Evolutionary conservation across 2,329 filamentous ascomycete genomes (phyloP).

Genomic region (Fusarium begoniae): DNA sequence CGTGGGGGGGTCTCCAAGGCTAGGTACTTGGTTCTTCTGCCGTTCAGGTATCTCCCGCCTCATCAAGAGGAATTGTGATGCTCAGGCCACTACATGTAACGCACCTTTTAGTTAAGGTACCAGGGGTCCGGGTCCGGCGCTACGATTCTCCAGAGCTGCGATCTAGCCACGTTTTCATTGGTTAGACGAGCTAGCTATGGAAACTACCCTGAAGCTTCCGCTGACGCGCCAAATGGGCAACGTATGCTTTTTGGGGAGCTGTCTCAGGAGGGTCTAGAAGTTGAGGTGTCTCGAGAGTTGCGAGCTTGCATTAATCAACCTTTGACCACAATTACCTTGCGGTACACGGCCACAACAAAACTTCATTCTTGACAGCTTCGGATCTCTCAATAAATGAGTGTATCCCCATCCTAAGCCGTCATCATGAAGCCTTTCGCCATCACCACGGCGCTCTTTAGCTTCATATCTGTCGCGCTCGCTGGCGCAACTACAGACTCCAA

Average conservation of each 20-base stretch:
- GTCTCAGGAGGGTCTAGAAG: conserved; percentile 40
- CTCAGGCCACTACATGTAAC: not conserved
- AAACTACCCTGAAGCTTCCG: conserved; percentile 40
- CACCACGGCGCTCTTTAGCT: conserved; percentile 67
- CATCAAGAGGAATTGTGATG: not conserved
- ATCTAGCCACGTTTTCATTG: conserved; percentile 38
- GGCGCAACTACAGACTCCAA: conserved; percentile 51
- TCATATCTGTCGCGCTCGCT: conserved; percentile 60
- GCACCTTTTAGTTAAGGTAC: not conserved
- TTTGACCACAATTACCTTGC: conserved; percentile 14
- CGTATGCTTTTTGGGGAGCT: conserved; percentile 49
- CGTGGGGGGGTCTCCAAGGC: conserved; percentile 30
- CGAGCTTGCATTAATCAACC: conserved; percentile 28
- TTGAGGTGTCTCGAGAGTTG: conserved; percentile 37
- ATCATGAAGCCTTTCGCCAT: conserved; percentile 57
- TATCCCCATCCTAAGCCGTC: conserved; percentile 37
- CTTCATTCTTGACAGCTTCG: conserved; percentile 24
- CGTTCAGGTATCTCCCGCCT: conserved; percentile 10
- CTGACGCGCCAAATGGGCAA: conserved; percentile 47
- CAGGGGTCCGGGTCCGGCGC: conserved; percentile 25
- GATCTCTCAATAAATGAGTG: conserved; percentile 49
- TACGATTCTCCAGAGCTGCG: conserved; percentile 35
- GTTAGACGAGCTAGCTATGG: conserved; percentile 25
- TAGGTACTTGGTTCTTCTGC: conserved; percentile 26
- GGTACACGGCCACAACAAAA: conserved; percentile 20